Percentiles rank a stretch among this genome's conserved stretches.
Evolutionary conservation across 1,284 basidiomycete genomes (phyloP).

Genomic region (Ceratobasidium sp.): DNA sequence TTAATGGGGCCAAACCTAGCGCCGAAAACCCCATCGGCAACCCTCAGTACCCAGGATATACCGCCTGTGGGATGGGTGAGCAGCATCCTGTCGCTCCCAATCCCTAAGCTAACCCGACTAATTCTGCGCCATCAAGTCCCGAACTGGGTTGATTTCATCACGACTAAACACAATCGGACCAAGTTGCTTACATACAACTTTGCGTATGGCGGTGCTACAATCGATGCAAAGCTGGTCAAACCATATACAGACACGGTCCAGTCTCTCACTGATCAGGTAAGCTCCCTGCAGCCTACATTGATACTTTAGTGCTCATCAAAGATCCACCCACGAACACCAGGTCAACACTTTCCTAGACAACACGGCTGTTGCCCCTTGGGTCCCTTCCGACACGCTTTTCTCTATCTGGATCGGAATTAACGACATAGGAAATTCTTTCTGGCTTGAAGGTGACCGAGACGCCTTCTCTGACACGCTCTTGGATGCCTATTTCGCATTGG

Average conservation of each 20-base stretch:
- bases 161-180: slow-evolving; percentile 43
- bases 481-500: slow-evolving; percentile 66
- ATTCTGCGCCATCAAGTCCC: slow-evolving; percentile 19
- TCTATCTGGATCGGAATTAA: slow-evolving; percentile 71
- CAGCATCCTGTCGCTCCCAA: not conserved
- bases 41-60: slow-evolving; percentile 43
- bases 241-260: slow-evolving; percentile 41
- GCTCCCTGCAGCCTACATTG: too few relatives aligned
- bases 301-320: too few relatives aligned
- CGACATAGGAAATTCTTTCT: slow-evolving; percentile 45
- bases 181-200: slow-evolving; percentile 44
- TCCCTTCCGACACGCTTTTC: slow-evolving; percentile 66
- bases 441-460: slow-evolving; percentile 57
- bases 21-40: slow-evolving; percentile 40
- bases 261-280: slow-evolving; percentile 43
- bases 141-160: slow-evolving; percentile 45
- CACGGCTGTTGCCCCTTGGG: slow-evolving; percentile 65
- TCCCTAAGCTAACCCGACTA: too few relatives aligned
- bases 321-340: too few relatives aligned
- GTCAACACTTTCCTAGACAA: slow-evolving; percentile 66
- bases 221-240: slow-evolving; percentile 42
- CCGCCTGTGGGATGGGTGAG: slow-evolving; percentile 43
- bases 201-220: slow-evolving; percentile 45
- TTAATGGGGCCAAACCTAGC: slow-evolving; percentile 28
- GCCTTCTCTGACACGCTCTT: slow-evolving; percentile 64